Base-by-base conservation (phyloP, 1,284 basidiomycete species). In the Ustilago hordei region DNA sequence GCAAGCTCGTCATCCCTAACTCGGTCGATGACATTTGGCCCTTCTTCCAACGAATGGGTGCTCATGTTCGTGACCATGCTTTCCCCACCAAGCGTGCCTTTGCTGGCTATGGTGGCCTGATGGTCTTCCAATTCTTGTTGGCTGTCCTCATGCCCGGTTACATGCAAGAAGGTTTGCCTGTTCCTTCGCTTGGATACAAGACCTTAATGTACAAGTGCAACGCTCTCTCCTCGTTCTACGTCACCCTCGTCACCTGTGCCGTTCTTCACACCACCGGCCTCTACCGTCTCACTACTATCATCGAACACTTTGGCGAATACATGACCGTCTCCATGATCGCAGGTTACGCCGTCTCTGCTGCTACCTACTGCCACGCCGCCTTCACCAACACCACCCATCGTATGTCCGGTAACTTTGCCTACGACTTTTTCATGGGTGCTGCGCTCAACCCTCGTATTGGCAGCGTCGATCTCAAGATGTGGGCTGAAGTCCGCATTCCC, bases 401-500 rank as follows among this genome's bases (percentile, higher is more conserved):
- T 77, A 96, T 98, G 93, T 95, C 93, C 17, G 95, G 95, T 60
- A 96, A 91, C 88, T 91, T 93, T 87, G 90, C 95, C 78, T 99
- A 86, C 75, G 85, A 86, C 78, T 81, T 84, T 58, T 88, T 88
- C 88, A 98, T 98, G 95, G 97, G 97, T 55, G 95, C 95, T 43
- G 90, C 90, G 61, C 89, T 99, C 75, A 99, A 98, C 88, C 97
- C 97, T 13, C 91, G 96, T 68, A 90, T 99, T 75, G 95, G 95
- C n/a, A 89, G 90, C 39, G 90, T 99, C 80, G 96, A 98, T 87
- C 89, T 99, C 84, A 99, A 99, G 89, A 98, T 99, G 95, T 99
- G 95, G 86, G 94, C 94, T 32, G 96, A 99, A 87, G 96, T 99
- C 66, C 91, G 97, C 59, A 94, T 99, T 80, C 95, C 95, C 8